A percentile compares a stretch with the other conserved stretches of the same genome.
Evolutionary conservation across 768 basidiomycete species (phyloP).

Genomic region (Lepiota brunneoincarnata): DNA sequence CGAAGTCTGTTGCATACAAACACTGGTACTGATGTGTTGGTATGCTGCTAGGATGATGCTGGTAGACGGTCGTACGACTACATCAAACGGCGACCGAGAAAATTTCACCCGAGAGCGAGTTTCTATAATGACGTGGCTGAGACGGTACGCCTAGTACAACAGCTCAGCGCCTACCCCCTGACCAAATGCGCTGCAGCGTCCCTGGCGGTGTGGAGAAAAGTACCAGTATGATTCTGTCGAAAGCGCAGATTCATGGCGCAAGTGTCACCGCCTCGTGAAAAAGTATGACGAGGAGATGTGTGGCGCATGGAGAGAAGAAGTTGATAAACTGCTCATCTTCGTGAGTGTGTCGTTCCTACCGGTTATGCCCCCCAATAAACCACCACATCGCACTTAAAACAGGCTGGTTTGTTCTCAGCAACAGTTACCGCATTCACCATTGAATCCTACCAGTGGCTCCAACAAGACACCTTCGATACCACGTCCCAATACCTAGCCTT

Average conservation of each 20-base stretch:
- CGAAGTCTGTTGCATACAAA: too few relatives aligned
- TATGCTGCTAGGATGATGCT: neutral
- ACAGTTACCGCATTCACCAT: constrained; percentile 36
- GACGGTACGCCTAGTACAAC: neutral
- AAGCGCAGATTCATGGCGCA: constrained; percentile 24
- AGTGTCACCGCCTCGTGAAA: constrained; percentile 20
- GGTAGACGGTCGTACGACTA: neutral
- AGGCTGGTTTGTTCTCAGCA: constrained; percentile 42
- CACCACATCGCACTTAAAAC: neutral
- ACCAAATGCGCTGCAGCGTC: neutral
- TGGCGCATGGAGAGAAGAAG: constrained; percentile 27
- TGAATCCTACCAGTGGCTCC: constrained; percentile 30
- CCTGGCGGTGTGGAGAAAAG: constrained; percentile 19
- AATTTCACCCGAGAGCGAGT: neutral
- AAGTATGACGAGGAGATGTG: constrained; percentile 28
- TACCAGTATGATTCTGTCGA: constrained; percentile 17
- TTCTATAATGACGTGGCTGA: neutral
- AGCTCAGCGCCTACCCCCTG: neutral
- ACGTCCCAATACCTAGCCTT: constrained; percentile 23
- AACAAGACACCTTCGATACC: constrained; percentile 25
- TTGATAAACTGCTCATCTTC: constrained; percentile 30
- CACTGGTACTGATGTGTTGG: neutral
- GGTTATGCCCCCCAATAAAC: neutral
- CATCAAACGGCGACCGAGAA: neutral
- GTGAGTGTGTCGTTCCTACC: constrained; percentile 16